phyloP scores from a whole-genome alignment of 2,329 filamentous ascomycete species.

The Ophiostoma piceae region DNA sequence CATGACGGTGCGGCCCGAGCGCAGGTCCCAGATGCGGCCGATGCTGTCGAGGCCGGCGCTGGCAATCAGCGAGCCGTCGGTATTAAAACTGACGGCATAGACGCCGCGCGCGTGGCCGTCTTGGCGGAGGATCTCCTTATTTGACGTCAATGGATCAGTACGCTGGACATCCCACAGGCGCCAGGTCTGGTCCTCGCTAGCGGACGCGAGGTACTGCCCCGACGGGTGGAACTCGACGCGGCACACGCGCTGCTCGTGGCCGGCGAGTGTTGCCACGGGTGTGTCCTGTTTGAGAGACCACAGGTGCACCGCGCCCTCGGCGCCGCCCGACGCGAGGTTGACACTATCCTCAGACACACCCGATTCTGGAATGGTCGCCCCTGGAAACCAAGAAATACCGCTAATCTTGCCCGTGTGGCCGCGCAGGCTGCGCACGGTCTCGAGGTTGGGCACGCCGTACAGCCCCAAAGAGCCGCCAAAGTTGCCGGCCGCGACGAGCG shows the following conservation, averaged over 20 bases:
- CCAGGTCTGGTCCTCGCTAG: conserved; percentile 96
- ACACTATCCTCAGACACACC: conserved; percentile 69
- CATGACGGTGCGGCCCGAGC: conserved; percentile 91
- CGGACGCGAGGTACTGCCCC: conserved; percentile 81
- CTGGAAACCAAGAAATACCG: conserved; percentile 85
- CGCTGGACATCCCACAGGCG: conserved; percentile 90
- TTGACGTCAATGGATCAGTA: conserved; percentile 35
- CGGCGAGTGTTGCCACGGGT: conserved; percentile 72
- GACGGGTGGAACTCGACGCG: conserved; percentile 93
- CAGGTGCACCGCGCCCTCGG: conserved; percentile 78
- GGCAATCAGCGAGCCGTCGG: conserved; percentile 82
- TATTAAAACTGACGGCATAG: conserved; percentile 83
- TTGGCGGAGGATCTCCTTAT: conserved; percentile 61
- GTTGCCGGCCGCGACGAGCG: conserved; percentile 81
- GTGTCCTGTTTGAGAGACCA: conserved; percentile 88
- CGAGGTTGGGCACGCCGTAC: conserved; percentile 74
- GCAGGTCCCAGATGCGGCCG: conserved; percentile 89
- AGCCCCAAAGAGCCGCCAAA: conserved; percentile 89
- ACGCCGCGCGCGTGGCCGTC: conserved; percentile 94
- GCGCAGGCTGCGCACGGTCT: conserved; percentile 67
- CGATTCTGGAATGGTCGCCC: conserved; percentile 66
- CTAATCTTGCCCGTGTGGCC: conserved; percentile 87
- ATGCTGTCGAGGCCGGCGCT: conserved; percentile 94
- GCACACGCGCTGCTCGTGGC: conserved; percentile 82
- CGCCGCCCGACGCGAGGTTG: conserved; percentile 86